Base-by-base conservation (phyloP, 441 rosid species). In the Omphalea diandra region DNA sequence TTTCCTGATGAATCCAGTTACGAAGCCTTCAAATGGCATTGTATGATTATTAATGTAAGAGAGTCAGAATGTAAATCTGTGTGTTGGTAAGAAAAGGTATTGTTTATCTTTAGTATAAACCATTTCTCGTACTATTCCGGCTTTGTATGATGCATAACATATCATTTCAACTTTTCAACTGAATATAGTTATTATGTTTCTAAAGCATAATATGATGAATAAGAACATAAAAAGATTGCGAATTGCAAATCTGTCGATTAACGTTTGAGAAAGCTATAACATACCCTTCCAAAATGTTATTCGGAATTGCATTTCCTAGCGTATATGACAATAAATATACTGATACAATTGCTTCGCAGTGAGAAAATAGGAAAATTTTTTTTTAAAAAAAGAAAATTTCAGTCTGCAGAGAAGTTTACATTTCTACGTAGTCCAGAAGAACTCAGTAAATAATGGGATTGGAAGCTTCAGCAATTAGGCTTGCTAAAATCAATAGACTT, bases 401-500 rank as follows among this genome's bases (percentile, higher is more conserved):
- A 44, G 49, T 44, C 1, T 35, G 7, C 31, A 58, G 27, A n/a
- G 43, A 58, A 58, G 20, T 58, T 58, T 32, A 33, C 38, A 58
- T 35, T 32, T 58, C 26, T 33, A 18, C 8, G 27, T 58, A 32
- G 41, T 58, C 20, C 5, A 58, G 15, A 58, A 58, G 63, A 58
- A 35, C 2, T 24, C 29, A 12, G 24, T 3, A 56, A 58, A 20
- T 58, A 58, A 58, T 33, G 22, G 41, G 5, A 6, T 7, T 33
- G 22, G 41, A 1, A 6, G 2, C 7, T 7, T 59, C 27, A 18
- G 11, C 44, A n/a, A 5, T 7, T 47, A 20, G 32, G 20, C 10
- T 35, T 11, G 64, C 41, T 35, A 18, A 26, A 24, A 70, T 77
- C 56, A 93, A 79, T 93, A 93, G 68, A 93, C 97, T 84, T 93